These are phyloP conservation scores for Violaceomyces palustris DNA, from an alignment of 1,284 basidiomycete species.

Conservation along the genomic window DNA sequence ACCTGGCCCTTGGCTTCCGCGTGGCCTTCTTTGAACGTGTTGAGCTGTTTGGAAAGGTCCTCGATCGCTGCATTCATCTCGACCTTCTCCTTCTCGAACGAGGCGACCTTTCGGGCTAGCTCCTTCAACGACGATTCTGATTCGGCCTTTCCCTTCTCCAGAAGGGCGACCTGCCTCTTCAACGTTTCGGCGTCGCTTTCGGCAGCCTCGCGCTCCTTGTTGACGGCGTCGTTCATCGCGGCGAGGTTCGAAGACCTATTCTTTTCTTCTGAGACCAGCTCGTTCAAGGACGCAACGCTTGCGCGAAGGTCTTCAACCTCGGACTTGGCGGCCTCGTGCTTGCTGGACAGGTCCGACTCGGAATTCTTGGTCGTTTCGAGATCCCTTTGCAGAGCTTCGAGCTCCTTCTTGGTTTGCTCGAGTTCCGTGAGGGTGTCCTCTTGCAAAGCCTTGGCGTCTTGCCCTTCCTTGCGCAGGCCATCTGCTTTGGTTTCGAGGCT, in stretches of 20 bases:
- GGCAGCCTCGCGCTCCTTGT: background rate
- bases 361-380: too few species aligned
- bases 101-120: constrained; percentile 1
- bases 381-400: constrained; percentile 1
- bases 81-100: constrained; percentile 18
- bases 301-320: too few species aligned
- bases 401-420: constrained; percentile 1
- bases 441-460: background rate
- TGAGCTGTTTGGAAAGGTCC: background rate
- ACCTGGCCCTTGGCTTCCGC: constrained; percentile 5
- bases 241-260: too few species aligned
- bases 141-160: too few species aligned
- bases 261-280: too few species aligned
- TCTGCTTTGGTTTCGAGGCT: constrained; percentile 1
- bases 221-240: too few species aligned
- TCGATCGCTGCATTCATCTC: constrained; percentile 10
- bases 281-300: too few species aligned
- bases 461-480: too few species aligned
- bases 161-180: too few species aligned
- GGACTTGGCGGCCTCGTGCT: too few species aligned
- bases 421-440: background rate
- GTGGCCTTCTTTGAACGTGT: background rate
- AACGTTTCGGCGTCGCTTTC: background rate
- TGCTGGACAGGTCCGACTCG: too few species aligned
- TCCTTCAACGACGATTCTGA: too few species aligned